Evolutionary conservation across 2,329 filamentous ascomycete genomes (phyloP), one percentile per base, ranked within the genome.

Genomic region (Waltergamsia citrina): DNA sequence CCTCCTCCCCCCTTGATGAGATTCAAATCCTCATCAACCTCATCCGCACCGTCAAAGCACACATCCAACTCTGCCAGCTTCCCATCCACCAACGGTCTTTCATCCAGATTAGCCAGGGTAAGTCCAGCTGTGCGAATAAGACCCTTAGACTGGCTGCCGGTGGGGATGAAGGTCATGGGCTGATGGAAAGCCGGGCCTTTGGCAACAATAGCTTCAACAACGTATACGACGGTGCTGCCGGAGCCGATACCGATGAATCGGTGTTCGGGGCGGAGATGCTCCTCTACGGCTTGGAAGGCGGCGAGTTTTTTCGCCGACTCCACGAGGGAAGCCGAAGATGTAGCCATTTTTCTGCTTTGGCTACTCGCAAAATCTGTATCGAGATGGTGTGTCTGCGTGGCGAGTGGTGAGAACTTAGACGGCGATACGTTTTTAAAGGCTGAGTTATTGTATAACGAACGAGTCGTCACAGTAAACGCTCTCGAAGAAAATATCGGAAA

Each of bases 1-100:
- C 87, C 92, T 38, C 92, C 92, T 32, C 92, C 92, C 35, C 92
- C 92, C 66, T 96, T 96, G 65, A 98, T 96, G 53, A 90, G 86
- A 60, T 96, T 98, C 39, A 98, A 63, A 34, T 93, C 84, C 30
- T 85, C 79, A 54, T 98, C 92, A 21, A 98, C 87, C 65, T 98
- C 92, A 55, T 98, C 92, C 4, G 92, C 92, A 35, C 92, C 92
- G 52, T 98, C 92, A 54, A 98, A 98, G 32, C 84, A 85, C 14
- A 96, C 82, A 50, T 96, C 90, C 19, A 98, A 71, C 29, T 61
- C 57, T n/a, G 65, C 56, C 22, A 62, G 60, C 38, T 46, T 48
- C 43, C 59, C 61, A 24, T 49, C 39, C 10, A 51, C 47, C 14
- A 51, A 53, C 1, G 83, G 81, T 12, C 93, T 65, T 39, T 81